Conservation (phyloP, 75 land plant species). For the Picea glauca region DNA sequence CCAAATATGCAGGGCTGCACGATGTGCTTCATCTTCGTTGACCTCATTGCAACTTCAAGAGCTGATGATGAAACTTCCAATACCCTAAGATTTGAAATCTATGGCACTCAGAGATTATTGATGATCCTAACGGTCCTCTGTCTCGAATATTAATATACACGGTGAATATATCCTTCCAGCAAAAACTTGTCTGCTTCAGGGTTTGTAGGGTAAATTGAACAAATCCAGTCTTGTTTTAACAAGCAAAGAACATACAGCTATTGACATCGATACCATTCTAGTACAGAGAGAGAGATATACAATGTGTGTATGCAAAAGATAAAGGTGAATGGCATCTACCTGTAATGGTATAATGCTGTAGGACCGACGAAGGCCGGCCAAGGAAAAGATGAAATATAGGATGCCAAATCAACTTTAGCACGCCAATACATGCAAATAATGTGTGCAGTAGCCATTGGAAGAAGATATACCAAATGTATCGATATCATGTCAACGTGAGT, state of each 20-base stretch:
- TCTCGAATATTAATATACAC: neutral
- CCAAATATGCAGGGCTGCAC: constrained; percentile 12
- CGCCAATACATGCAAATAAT: neutral
- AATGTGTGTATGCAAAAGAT: neutral
- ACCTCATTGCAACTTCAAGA: constrained; percentile 4
- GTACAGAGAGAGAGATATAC: neutral
- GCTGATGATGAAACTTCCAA: neutral
- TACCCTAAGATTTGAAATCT: neutral
- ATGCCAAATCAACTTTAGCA: constrained; percentile 10
- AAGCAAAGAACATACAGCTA: neutral
- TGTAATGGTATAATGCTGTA: neutral
- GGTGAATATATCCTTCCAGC: too few relatives aligned
- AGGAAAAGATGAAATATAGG: constrained; percentile 1
- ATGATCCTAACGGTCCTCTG: neutral
- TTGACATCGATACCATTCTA: neutral
- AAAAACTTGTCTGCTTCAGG: neutral
- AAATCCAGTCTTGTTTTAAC: neutral
- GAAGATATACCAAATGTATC: neutral
- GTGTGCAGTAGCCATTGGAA: neutral
- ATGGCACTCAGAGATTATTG: neutral
- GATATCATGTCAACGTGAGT: neutral
- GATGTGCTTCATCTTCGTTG: constrained; percentile 1
- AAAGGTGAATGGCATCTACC: constrained; percentile 4
- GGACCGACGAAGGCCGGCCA: constrained; percentile 1
- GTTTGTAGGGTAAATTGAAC: constrained; percentile 2